A percentile compares a stretch with the other conserved stretches of the same genome.
Conservation (phyloP, 1,139 yeast genomes). For the Saccharomycopsis crataegensis region DNA sequence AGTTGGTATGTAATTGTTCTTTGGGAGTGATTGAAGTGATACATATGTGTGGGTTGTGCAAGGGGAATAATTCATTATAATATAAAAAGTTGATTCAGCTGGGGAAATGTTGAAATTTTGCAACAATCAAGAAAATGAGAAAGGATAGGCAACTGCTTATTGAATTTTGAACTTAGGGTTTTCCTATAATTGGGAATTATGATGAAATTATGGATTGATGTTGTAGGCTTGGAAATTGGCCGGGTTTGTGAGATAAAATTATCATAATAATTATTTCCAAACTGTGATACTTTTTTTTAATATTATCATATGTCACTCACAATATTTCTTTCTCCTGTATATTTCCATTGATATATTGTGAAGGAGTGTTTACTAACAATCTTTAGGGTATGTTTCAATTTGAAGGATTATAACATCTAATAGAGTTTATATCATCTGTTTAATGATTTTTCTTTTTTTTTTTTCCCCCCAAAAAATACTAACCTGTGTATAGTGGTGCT, state of each 20-base stretch:
- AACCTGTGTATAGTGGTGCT: slow-evolving; percentile 32
- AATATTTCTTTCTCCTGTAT: no score
- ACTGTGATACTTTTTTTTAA: no score
- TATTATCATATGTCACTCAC: no score
- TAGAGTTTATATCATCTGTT: not conserved
- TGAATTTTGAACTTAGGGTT: not conserved
- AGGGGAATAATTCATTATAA: not conserved
- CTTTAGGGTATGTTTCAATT: slow-evolving; percentile 2
- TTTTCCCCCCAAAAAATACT: not conserved
- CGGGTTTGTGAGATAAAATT: no score
- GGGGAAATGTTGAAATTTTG: no score
- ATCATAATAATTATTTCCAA: no score
- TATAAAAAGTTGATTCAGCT: not conserved
- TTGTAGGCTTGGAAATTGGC: no score
- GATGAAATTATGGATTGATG: not conserved
- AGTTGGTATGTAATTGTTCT: slow-evolving; percentile 41
- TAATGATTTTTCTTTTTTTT: not conserved
- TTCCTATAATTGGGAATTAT: not conserved
- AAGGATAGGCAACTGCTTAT: not conserved
- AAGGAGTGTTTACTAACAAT: not conserved
- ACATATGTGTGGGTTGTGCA: not conserved
- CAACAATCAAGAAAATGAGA: not conserved
- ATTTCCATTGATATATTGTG: not conserved
- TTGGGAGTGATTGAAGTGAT: not conserved
- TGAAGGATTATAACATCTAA: not conserved